These are phyloP conservation scores for Canariomyces notabilis DNA, from an alignment of 2,329 filamentous ascomycete species.

Conservation along the genomic window DNA sequence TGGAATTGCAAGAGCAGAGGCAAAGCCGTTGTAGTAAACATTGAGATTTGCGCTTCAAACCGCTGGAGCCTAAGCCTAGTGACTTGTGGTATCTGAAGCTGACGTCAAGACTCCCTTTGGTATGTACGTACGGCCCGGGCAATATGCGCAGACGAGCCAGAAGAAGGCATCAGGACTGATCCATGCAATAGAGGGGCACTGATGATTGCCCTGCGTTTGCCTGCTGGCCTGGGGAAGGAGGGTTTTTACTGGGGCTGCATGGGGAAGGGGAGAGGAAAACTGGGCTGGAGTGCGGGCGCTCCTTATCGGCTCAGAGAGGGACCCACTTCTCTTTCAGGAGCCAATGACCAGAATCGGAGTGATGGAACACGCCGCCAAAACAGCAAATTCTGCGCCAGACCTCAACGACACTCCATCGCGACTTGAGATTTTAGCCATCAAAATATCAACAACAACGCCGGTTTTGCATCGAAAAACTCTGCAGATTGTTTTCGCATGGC, in stretches of 20 bases:
- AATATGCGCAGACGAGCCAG: too few species aligned
- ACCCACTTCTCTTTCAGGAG: slow-evolving; percentile 15
- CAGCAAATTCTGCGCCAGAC: slow-evolving; percentile 52
- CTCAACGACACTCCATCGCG: slow-evolving; percentile 54
- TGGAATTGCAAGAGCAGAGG: too few species aligned
- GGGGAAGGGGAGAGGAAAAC: slow-evolving; percentile 1
- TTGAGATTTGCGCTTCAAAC: too few species aligned
- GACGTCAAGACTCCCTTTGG: slow-evolving; percentile 9
- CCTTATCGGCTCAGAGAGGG: slow-evolving; percentile 18
- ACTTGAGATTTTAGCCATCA: slow-evolving; percentile 46
- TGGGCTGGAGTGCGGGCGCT: background rate
- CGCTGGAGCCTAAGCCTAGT: background rate
- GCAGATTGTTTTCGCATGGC: slow-evolving; percentile 48
- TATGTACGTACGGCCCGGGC: background rate
- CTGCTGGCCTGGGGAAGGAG: slow-evolving; percentile 1
- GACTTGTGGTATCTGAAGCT: background rate
- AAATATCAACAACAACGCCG: slow-evolving; percentile 47
- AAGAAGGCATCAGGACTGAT: background rate
- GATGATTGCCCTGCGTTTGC: slow-evolving; percentile 1
- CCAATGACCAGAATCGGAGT: slow-evolving; percentile 21
- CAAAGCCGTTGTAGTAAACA: too few species aligned
- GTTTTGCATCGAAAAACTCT: slow-evolving; percentile 51
- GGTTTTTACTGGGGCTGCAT: slow-evolving; percentile 11
- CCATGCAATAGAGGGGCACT: too few species aligned
- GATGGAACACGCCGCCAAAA: slow-evolving; percentile 25